These are phyloP conservation scores for Suillus americanus DNA, from an alignment of 768 basidiomycete species.

Conservation along the genomic window DNA sequence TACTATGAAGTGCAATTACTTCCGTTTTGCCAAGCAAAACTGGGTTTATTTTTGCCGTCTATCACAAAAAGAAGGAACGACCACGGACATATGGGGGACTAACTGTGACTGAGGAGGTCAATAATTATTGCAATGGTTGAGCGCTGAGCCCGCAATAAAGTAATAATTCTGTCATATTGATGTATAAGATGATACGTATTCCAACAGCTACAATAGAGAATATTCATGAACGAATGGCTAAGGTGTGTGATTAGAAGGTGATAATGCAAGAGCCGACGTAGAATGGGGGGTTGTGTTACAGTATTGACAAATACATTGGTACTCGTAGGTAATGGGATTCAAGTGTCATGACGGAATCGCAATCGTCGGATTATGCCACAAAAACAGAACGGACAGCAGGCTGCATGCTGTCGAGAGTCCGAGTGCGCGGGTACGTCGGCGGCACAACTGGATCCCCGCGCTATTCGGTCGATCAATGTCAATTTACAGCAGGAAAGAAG, in stretches of 20 bases:
- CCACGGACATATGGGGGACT: neutral
- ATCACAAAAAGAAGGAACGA: neutral
- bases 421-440: conserved; percentile 17
- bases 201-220: neutral
- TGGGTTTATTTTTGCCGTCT: neutral
- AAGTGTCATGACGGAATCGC: neutral
- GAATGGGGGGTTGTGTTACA: neutral
- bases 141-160: neutral
- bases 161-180: neutral
- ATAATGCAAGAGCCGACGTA: neutral
- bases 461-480: neutral
- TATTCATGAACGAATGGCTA: neutral
- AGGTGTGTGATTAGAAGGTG: conserved; percentile 1
- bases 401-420: conserved; percentile 15
- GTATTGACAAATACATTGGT: neutral
- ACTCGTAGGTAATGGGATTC: neutral
- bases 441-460: conserved; percentile 21
- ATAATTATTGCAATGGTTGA: neutral
- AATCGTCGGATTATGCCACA: neutral
- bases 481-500: neutral
- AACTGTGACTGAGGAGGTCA: neutral
- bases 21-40: neutral
- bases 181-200: neutral
- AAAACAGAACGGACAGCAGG: neutral
- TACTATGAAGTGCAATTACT: neutral